Evolutionary conservation across 768 basidiomycete species (phyloP).

Genomic region (Lactifluus piperatus): DNA sequence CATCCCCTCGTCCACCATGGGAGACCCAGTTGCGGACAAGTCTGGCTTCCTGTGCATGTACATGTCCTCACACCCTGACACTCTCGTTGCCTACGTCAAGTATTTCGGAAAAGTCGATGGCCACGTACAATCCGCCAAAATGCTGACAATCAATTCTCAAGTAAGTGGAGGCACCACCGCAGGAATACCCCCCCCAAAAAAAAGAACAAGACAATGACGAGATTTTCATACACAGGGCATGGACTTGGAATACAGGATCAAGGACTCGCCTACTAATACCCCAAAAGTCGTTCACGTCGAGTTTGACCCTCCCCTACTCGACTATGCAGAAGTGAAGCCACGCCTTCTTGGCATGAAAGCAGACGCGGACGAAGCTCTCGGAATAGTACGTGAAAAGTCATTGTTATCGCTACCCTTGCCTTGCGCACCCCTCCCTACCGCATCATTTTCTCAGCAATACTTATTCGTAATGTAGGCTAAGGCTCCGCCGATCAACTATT

Average conservation of each 20-base stretch:
- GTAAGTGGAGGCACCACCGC: conserved; percentile 34
- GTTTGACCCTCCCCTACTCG: conserved; percentile 62
- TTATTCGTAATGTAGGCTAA: conserved; percentile 3
- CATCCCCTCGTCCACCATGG: conserved; percentile 32
- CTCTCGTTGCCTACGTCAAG: conserved; percentile 75
- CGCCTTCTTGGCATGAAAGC: conserved; percentile 74
- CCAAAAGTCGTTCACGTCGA: conserved; percentile 42
- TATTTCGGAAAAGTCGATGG: conserved; percentile 59
- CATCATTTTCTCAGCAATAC: not conserved
- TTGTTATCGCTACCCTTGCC: not conserved
- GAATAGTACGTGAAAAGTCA: conserved; percentile 47
- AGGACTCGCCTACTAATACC: conserved; percentile 33
- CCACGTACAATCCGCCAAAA: conserved; percentile 52
- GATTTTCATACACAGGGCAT: conserved; percentile 41
- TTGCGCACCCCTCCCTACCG: not conserved
- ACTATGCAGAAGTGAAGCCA: conserved; percentile 79
- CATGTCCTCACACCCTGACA: conserved; percentile 79
- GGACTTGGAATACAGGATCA: conserved; percentile 55
- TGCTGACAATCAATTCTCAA: conserved; percentile 61
- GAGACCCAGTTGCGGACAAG: conserved; percentile 68
- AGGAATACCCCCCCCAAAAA: not conserved
- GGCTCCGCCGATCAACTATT: conserved; percentile 50
- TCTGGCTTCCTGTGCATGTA: conserved; percentile 74
- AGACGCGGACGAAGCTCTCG: conserved; percentile 68
- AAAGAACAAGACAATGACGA: not conserved